These are phyloP conservation scores for Fusarium sp. DNA, from an alignment of 2,329 filamentous ascomycete genomes.

Conservation along the genomic window DNA sequence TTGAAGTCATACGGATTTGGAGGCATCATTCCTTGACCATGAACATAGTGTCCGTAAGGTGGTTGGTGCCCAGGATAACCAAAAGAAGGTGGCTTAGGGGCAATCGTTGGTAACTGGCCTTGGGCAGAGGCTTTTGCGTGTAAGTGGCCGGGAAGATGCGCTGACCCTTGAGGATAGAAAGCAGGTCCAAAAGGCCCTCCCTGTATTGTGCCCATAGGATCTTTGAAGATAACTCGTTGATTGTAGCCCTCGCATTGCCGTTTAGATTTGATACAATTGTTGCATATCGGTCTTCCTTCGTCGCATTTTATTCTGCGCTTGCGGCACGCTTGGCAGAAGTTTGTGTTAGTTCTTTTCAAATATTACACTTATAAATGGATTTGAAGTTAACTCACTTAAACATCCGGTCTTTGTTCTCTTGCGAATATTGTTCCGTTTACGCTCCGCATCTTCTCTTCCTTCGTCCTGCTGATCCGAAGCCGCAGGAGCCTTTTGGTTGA, in stretches of 20 bases:
- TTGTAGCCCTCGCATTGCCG: slow-evolving; percentile 87
- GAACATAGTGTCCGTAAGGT: slow-evolving; percentile 34
- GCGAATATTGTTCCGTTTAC: slow-evolving; percentile 64
- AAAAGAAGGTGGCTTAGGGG: slow-evolving; percentile 63
- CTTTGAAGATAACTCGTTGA: slow-evolving; percentile 83
- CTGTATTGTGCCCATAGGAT: slow-evolving; percentile 65
- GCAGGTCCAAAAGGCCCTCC: slow-evolving; percentile 57
- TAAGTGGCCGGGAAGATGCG: slow-evolving; percentile 45
- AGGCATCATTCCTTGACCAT: slow-evolving; percentile 29
- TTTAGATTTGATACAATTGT: slow-evolving; percentile 89
- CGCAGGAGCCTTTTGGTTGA: slow-evolving; percentile 45
- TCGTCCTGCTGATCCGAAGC: slow-evolving; percentile 53
- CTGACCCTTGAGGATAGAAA: slow-evolving; percentile 59
- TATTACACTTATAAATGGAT: neutral
- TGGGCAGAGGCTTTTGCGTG: slow-evolving; percentile 57
- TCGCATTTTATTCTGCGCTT: slow-evolving; percentile 97
- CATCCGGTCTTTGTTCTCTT: slow-evolving; percentile 94
- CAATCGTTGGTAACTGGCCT: slow-evolving; percentile 58
- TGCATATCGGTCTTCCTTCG: slow-evolving; percentile 85
- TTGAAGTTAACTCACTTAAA: slow-evolving; percentile 73
- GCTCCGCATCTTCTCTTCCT: slow-evolving; percentile 57
- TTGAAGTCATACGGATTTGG: slow-evolving; percentile 41
- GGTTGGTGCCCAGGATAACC: slow-evolving; percentile 44
- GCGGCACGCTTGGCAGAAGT: slow-evolving; percentile 76
- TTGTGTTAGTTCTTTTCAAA: slow-evolving; percentile 32